Evolutionary conservation across 257 asterid species (phyloP).

Genomic region (Sherardia arvensis): DNA sequence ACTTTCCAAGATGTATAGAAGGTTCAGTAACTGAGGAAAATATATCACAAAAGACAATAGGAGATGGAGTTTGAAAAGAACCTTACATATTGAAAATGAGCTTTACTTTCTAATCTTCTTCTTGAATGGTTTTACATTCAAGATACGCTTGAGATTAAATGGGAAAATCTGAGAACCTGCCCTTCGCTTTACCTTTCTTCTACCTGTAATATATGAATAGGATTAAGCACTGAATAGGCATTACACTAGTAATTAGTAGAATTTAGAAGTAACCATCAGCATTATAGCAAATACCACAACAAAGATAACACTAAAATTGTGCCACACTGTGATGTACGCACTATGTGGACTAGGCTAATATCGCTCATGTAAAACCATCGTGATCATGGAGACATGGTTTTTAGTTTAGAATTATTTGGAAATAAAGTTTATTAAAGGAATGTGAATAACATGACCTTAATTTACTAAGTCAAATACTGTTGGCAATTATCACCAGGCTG

Average conservation of each 20-base stretch:
- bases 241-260: not conserved
- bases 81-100: constrained; percentile 21
- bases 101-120: constrained; percentile 42
- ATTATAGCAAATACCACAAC: not conserved
- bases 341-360: too few relatives aligned
- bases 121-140: constrained; percentile 38
- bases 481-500: not conserved
- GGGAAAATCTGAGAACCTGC: constrained; percentile 27
- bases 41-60: not conserved
- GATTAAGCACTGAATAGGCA: not conserved
- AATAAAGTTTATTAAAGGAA: not conserved
- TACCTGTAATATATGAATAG: constrained; percentile 11
- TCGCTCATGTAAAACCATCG: too few relatives aligned
- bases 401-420: not conserved
- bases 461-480: not conserved
- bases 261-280: not conserved
- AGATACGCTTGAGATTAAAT: constrained; percentile 48
- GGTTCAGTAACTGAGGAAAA: not conserved
- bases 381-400: not conserved
- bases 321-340: too few relatives aligned
- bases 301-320: not conserved
- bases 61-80: constrained; percentile 6
- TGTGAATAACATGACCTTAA: not conserved
- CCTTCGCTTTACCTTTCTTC: constrained; percentile 26
- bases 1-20: not conserved